Evolutionary conservation across 2,329 filamentous ascomycete genomes (phyloP), one percentile per base, ranked within the genome.

Genomic region (Pestalotiopsis sp.): DNA sequence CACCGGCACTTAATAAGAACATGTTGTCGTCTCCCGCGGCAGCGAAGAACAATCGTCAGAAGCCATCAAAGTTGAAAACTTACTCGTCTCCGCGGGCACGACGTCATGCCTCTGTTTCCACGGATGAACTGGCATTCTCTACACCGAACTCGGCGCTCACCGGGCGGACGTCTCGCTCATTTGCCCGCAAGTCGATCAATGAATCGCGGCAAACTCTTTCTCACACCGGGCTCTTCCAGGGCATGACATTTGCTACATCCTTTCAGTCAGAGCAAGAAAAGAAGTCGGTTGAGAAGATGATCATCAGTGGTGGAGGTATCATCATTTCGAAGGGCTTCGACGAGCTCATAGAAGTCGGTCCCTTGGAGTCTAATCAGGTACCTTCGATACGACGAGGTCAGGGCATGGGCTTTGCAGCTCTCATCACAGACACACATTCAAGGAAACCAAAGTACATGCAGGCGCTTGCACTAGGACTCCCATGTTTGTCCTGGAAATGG

Each of bases 371-470:
- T 78, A 68, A 75, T 7, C 69, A 96, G 20, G 82, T 79, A 1
- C 84, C 97, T 0, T 11, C 17, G 12, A 17, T 66, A 58, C 82
- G 79, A 0, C 78, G 83, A 25, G 87, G 87, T 25, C 75, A 82
- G 45, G 81, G 86, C 1, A 83, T 90, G 1, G 91, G 93, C 0
- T 98, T 99, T 76, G 90, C 93, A 0, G 95, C 94, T 3, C 83
- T 98, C 14, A 93, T 99, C 69, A 92, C 95, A 0, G 93, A 98
- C 75, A 88, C 89, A 4, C 92, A 97, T 78, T 96, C 93, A 6
- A 90, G 95, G 61, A 94, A 94, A 71, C 88, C 91, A 64, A 99
- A 98, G 78, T 98, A 96, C 79, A 93, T 98, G 86, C 95, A 98
- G 81, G 96, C 96, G 0, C 87, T 99, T 2, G 95, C 96, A 0